These are phyloP conservation scores for Neocallimastix lanati DNA, from an alignment of 192 early-diverging fungal species.

Conservation along the genomic window DNA sequence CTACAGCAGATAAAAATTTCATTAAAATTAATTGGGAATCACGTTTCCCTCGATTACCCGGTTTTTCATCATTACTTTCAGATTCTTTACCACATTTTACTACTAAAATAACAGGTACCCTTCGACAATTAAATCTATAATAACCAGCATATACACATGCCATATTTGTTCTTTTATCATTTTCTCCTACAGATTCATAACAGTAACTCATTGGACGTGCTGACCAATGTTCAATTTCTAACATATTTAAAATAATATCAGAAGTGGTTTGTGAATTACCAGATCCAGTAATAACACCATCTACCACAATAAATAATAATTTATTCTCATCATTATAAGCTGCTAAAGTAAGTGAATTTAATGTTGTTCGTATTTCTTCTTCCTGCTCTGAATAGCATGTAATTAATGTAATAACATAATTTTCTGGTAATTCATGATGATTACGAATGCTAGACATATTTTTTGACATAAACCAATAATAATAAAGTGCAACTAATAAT, in stretches of 20 bases:
- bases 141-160: slow-evolving; percentile 95
- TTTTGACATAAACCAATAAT: neutral
- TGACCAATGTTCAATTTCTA: neutral
- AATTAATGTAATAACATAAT: neutral
- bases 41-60: slow-evolving; percentile 83
- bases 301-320: slow-evolving; percentile 56
- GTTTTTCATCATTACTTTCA: slow-evolving; percentile 67
- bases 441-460: neutral
- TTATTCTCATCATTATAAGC: slow-evolving; percentile 57
- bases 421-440: neutral
- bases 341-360: slow-evolving; percentile 57
- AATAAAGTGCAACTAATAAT: neutral
- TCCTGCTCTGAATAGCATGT: slow-evolving; percentile 45
- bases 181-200: slow-evolving; percentile 45
- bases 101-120: slow-evolving; percentile 84
- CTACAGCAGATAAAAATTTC: slow-evolving; percentile 91
- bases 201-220: neutral
- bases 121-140: slow-evolving; percentile 74
- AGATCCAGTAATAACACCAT: slow-evolving; percentile 60
- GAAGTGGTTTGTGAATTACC: slow-evolving; percentile 17
- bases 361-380: slow-evolving; percentile 46
- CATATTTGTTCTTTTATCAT: slow-evolving; percentile 85
- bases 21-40: slow-evolving; percentile 97
- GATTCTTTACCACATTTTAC: slow-evolving; percentile 76
- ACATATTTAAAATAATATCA: neutral